Percentiles rank a stretch among this genome's conserved stretches.
These are phyloP conservation scores for Linderina pennispora DNA, from an alignment of 192 early-diverging fungal species.

Conservation along the genomic window DNA sequence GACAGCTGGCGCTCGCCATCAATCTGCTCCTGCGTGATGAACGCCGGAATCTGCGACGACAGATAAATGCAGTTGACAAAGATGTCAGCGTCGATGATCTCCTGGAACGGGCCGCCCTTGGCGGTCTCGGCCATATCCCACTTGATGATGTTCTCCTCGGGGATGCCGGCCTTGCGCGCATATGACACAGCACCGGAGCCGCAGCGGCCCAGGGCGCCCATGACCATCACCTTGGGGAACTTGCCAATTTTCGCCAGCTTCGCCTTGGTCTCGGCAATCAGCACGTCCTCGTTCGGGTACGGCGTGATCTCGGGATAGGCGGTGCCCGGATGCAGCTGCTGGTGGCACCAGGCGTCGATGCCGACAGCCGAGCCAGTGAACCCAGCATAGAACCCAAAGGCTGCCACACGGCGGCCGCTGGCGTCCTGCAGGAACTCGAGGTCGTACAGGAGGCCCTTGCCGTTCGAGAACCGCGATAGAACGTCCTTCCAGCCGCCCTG, in stretches of 20 bases:
- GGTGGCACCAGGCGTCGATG: constrained; percentile 88
- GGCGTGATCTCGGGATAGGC: constrained; percentile 73
- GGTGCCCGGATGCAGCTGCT: constrained; percentile 49
- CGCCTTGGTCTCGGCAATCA: constrained; percentile 67
- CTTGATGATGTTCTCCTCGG: constrained; percentile 78
- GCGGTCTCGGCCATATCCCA: constrained; percentile 97
- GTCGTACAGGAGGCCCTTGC: constrained; percentile 84
- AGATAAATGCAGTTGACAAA: constrained; percentile 99
- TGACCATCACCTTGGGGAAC: constrained; percentile 86
- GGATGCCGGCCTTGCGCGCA: constrained; percentile 74
- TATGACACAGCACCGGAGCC: constrained; percentile 85
- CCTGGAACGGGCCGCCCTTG: constrained; percentile 85
- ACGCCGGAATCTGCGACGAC: constrained; percentile 86
- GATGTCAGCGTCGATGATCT: constrained; percentile 83
- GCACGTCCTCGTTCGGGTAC: constrained; percentile 74
- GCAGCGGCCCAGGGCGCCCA: constrained; percentile 95
- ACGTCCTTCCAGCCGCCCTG: constrained; percentile 94
- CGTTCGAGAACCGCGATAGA: constrained; percentile 74
- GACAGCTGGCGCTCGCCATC: constrained; percentile 64
- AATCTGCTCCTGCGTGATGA: constrained; percentile 79
- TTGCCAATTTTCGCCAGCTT: constrained; percentile 54
- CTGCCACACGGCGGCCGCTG: constrained; percentile 84
- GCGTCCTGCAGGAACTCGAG: constrained; percentile 90
- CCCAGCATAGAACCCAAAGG: constrained; percentile 95
- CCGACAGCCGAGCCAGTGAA: constrained; percentile 92